Conservation (phyloP, 1,284 basidiomycete species). For the Porphyrellus sp. region DNA sequence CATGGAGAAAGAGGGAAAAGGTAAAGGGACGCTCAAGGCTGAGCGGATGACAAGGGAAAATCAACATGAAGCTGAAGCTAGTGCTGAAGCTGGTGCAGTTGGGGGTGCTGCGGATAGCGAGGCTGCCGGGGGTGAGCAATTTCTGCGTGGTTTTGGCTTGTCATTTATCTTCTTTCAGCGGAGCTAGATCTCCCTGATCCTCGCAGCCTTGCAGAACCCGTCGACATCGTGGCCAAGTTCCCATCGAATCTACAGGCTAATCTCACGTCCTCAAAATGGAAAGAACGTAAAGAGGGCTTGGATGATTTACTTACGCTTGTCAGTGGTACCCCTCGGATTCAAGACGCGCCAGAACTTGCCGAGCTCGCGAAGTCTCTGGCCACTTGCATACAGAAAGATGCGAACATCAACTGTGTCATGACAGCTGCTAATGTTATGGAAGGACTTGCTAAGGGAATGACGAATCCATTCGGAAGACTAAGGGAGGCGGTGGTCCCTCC, state of each 20-base stretch:
- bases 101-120: constrained; percentile 39
- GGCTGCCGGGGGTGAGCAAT: constrained; percentile 26
- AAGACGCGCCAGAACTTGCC: constrained; percentile 71
- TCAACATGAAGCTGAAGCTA: constrained; percentile 69
- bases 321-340: constrained; percentile 72
- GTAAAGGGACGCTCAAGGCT: constrained; percentile 78
- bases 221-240: constrained; percentile 74
- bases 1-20: constrained; percentile 80
- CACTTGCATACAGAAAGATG: constrained; percentile 81
- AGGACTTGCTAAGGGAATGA: constrained; percentile 81
- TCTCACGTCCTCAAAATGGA: constrained; percentile 94
- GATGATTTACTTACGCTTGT: constrained; percentile 81
- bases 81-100: constrained; percentile 42
- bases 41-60: constrained; percentile 78
- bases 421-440: constrained; percentile 86
- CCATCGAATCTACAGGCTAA: constrained; percentile 72
- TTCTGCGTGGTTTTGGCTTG: constrained; percentile 11
- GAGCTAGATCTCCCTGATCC: constrained; percentile 68
- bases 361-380: constrained; percentile 78
- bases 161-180: constrained; percentile 22
- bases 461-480: constrained; percentile 71
- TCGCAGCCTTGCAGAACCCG: constrained; percentile 79
- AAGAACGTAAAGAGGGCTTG: constrained; percentile 91
- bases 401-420: constrained; percentile 95
- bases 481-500: constrained; percentile 73